Evolutionary conservation across 345 rosid species (phyloP).

Genomic region (Sonneratia caseolaris): DNA sequence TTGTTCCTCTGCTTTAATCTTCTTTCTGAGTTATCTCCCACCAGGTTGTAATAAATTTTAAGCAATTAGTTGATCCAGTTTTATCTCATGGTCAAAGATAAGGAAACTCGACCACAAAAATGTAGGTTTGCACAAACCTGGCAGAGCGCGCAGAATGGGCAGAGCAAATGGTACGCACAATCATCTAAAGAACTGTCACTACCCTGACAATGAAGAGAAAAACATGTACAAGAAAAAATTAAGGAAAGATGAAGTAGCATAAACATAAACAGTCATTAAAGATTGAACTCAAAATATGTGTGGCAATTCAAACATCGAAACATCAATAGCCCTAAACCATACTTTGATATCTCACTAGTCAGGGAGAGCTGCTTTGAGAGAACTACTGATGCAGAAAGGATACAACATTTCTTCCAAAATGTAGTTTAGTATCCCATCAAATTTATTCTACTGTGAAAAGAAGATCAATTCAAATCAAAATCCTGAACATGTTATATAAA

Average conservation of each 20-base stretch:
- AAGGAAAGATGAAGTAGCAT: neutral
- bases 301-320: too few relatives aligned
- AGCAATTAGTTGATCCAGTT: neutral
- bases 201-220: slow-evolving; percentile 35
- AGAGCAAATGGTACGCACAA: slow-evolving; percentile 59
- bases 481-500: neutral
- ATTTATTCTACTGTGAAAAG: neutral
- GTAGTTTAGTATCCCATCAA: neutral
- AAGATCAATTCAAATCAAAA: neutral
- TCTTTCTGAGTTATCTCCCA: neutral
- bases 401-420: neutral
- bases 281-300: too few relatives aligned
- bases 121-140: slow-evolving; percentile 36
- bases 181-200: slow-evolving; percentile 60
- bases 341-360: too few relatives aligned
- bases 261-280: neutral
- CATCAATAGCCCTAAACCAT: too few relatives aligned
- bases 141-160: slow-evolving; percentile 69
- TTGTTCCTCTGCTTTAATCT: neutral
- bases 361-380: too few relatives aligned
- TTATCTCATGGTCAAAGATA: neutral
- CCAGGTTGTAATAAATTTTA: neutral
- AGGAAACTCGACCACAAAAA: neutral
- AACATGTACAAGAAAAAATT: neutral
- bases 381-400: neutral